A percentile compares a stretch with the other conserved stretches of the same genome.
These are phyloP conservation scores for Ophiostoma ulmi DNA, from an alignment of 2,329 filamentous ascomycete genomes.

Conservation along the genomic window DNA sequence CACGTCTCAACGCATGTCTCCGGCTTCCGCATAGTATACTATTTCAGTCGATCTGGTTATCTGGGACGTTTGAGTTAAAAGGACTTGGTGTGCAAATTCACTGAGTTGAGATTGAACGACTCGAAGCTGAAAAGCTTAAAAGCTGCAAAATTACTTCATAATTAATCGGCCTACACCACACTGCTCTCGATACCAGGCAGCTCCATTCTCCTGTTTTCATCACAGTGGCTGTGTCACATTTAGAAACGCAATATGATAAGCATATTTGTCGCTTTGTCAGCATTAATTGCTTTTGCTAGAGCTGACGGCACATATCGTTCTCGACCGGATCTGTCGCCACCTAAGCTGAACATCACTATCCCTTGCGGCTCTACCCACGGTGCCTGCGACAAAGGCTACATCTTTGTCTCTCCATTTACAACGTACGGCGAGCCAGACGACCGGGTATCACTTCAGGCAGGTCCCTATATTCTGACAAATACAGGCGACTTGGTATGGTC, in stretches of 20 bases:
- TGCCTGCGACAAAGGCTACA: background rate
- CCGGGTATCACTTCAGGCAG: background rate
- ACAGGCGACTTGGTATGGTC: background rate
- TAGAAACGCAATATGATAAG: background rate
- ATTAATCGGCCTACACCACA: background rate
- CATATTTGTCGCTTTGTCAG: background rate
- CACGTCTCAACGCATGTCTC: background rate
- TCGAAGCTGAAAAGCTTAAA: background rate
- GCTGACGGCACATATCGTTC: background rate
- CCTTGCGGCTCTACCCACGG: background rate
- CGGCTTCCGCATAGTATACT: background rate
- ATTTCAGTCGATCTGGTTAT: background rate
- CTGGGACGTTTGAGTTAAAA: background rate
- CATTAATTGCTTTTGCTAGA: background rate
- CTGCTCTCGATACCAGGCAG: background rate
- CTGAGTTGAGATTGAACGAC: background rate
- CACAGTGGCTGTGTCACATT: background rate
- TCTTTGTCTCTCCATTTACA: background rate
- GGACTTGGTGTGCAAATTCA: background rate
- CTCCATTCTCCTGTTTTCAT: too few species aligned
- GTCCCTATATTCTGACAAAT: background rate
- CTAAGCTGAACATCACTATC: background rate
- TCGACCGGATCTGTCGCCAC: background rate
- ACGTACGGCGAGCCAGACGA: constrained; percentile 4
- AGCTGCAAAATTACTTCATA: background rate